Evolutionary conservation across 2,329 filamentous ascomycete species (phyloP).

Genomic region (Basipetospora chlamydospora): DNA sequence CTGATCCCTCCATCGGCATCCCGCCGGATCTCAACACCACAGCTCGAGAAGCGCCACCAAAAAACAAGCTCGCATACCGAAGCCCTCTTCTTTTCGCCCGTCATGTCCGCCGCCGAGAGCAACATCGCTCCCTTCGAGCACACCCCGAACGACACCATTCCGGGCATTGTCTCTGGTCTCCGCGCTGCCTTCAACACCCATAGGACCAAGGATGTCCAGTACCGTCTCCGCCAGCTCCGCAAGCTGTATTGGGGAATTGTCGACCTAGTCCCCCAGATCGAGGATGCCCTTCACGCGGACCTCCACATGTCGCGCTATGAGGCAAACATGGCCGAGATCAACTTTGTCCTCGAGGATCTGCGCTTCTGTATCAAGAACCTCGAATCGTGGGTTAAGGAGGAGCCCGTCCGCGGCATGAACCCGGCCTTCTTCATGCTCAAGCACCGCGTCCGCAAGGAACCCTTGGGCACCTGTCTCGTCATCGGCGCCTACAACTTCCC

Average conservation of each 20-base stretch:
- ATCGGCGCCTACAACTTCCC: constrained; percentile 95
- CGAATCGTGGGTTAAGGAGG: constrained; percentile 70
- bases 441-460: constrained; percentile 73
- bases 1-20: too few relatives aligned
- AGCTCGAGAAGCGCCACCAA: not conserved
- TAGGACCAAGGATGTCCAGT: constrained; percentile 71
- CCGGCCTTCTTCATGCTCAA: constrained; percentile 53
- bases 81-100: constrained; percentile 8
- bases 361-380: constrained; percentile 65
- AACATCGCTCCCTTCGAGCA: constrained; percentile 19
- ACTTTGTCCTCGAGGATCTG: constrained; percentile 70
- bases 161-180: constrained; percentile 41
- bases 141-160: constrained; percentile 27
- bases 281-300: constrained; percentile 64
- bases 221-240: constrained; percentile 71
- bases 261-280: constrained; percentile 59
- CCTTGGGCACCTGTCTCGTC: constrained; percentile 66
- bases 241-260: constrained; percentile 89
- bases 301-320: constrained; percentile 68
- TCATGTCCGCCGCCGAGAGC: constrained; percentile 24
- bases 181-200: constrained; percentile 61
- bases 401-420: constrained; percentile 48
- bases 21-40: not conserved
- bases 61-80: too few relatives aligned
- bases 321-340: constrained; percentile 57